Percentiles rank a stretch among this genome's conserved stretches.
phyloP scores from a whole-genome alignment of 2,329 filamentous ascomycete genomes.

The Clonostachys byssicola region DNA sequence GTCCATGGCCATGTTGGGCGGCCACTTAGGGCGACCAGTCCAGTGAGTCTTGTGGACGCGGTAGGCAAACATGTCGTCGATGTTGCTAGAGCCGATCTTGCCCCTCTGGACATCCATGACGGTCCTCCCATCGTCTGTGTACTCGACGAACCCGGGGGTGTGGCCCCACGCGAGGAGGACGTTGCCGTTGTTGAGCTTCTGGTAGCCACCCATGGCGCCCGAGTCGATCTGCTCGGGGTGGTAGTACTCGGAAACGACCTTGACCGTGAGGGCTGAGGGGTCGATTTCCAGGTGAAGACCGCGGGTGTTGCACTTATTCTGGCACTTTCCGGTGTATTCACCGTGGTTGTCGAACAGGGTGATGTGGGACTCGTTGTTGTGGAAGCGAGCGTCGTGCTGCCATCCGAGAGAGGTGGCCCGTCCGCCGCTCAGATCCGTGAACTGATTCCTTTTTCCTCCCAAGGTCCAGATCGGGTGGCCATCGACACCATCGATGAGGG shows the following conservation, averaged over 20 bases:
- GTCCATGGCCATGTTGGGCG: conserved; percentile 17
- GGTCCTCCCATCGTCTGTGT: conserved; percentile 11
- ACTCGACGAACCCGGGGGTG: conserved; percentile 18
- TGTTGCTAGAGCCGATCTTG: conserved; percentile 9
- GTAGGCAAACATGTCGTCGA: conserved; percentile 18
- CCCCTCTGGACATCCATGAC: conserved; percentile 18
- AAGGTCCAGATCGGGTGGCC: conserved; percentile 27
- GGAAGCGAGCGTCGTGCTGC: conserved; percentile 30
- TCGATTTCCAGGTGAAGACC: conserved; percentile 22
- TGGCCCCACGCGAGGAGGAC: conserved; percentile 18
- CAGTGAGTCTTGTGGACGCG: conserved; percentile 17
- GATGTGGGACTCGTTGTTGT: conserved; percentile 18
- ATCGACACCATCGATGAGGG: conserved; percentile 18
- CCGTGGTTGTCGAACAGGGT: conserved; percentile 33
- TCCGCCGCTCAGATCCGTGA: conserved; percentile 24
- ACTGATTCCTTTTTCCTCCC: conserved; percentile 26
- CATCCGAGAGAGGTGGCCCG: conserved; percentile 27
- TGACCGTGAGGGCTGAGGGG: conserved; percentile 16
- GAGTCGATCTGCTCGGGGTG: conserved; percentile 17
- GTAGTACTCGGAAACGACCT: conserved; percentile 18
- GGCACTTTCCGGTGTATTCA: conserved; percentile 19
- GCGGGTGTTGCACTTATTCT: conserved; percentile 16
- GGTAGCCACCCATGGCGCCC: conserved; percentile 17
- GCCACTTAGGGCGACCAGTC: conserved; percentile 18
- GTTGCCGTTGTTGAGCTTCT: conserved; percentile 17